Base-by-base conservation (phyloP, 192 early-diverging fungal species). In the Chytriomyces hyalinus region DNA sequence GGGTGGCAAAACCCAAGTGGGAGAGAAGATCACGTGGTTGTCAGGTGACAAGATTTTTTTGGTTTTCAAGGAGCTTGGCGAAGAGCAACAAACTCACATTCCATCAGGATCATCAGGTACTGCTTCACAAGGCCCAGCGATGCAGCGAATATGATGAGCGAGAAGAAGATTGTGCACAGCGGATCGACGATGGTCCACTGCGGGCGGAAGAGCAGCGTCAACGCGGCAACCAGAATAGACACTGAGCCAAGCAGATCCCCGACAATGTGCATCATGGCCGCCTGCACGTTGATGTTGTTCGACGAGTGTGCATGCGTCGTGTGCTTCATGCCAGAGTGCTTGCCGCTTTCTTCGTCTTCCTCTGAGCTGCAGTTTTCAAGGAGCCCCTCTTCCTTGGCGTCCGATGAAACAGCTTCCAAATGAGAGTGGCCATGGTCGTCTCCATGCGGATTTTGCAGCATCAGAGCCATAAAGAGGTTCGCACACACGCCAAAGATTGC, bases 141-240 rank as follows among this genome's bases (percentile, higher is more conserved):
- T 6, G 92, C 91, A 10, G 75, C 78, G 20, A 93, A 81, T 17
- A 93, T 92, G 57, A 93, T 78, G 60, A 86, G 70, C 0, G 91
- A 90, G 68, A 93, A 94, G 26, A 92, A 17, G 69, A 93, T 92
- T 6, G 92, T 93, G 79, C 92, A 93, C 7, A 92, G 53, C 0
- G 92, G 92, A 70, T 94, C 92, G 46, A 93, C 83, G 73, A 88
- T 84, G 5, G 84, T 86, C 28, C 79, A 73, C 8, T 73, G 60
- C 11, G 90, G 90, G 43, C 85, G 80, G 61, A 90, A 81, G 15
- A 50, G 22, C 11, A 94, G 82, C 36, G 92, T 70, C 10, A 91
- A 80, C 0, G 92, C 85, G 2, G 92, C 91, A 59, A 93, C 91
- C 7, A 93, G 67, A 13, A 94, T 90, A 10, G 91, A 92, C 61